Conservation (phyloP, 2,329 filamentous ascomycete genomes). For the Fusarium protoensiforme region DNA sequence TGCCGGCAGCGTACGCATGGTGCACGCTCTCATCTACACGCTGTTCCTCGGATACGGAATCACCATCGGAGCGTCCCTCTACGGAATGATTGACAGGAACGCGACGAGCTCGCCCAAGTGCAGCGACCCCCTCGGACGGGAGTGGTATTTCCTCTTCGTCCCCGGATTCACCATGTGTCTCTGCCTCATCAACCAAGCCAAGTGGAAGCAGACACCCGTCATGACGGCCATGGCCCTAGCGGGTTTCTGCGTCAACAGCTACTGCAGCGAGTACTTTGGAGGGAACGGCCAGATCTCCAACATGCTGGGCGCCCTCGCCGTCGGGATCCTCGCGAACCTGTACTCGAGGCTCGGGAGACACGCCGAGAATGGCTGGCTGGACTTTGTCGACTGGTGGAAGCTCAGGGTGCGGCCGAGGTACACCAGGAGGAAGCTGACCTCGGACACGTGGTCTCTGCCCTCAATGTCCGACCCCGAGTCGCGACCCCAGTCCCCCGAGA, state of each 20-base stretch:
- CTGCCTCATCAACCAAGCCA: slow-evolving; percentile 83
- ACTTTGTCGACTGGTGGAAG: slow-evolving; percentile 63
- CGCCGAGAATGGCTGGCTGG: slow-evolving; percentile 65
- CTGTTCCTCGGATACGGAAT: slow-evolving; percentile 80
- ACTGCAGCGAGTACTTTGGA: slow-evolving; percentile 72
- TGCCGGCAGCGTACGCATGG: slow-evolving; percentile 78
- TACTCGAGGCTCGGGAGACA: slow-evolving; percentile 76
- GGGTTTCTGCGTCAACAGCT: slow-evolving; percentile 82
- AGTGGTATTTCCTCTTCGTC: slow-evolving; percentile 77
- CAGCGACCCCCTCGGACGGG: slow-evolving; percentile 54
- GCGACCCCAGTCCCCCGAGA: slow-evolving; percentile 34
- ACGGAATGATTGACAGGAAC: slow-evolving; percentile 69
- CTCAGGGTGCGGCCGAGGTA: slow-evolving; percentile 53
- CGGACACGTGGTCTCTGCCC: slow-evolving; percentile 47
- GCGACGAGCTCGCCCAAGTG: slow-evolving; percentile 61
- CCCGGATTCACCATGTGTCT: slow-evolving; percentile 79
- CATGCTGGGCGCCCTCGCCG: slow-evolving; percentile 79
- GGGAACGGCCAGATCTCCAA: slow-evolving; percentile 80
- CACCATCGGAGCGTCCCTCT: slow-evolving; percentile 74
- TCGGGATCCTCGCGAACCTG: slow-evolving; percentile 82
- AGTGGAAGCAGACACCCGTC: slow-evolving; percentile 80
- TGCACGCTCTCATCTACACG: slow-evolving; percentile 80
- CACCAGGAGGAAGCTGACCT: slow-evolving; percentile 40
- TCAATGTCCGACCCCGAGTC: slow-evolving; percentile 49
- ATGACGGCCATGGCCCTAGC: slow-evolving; percentile 80